A percentile compares a stretch with the other conserved stretches of the same genome.
Evolutionary conservation across 2,329 filamentous ascomycete genomes (phyloP).

Genomic region (Botrytis sinoallii): DNA sequence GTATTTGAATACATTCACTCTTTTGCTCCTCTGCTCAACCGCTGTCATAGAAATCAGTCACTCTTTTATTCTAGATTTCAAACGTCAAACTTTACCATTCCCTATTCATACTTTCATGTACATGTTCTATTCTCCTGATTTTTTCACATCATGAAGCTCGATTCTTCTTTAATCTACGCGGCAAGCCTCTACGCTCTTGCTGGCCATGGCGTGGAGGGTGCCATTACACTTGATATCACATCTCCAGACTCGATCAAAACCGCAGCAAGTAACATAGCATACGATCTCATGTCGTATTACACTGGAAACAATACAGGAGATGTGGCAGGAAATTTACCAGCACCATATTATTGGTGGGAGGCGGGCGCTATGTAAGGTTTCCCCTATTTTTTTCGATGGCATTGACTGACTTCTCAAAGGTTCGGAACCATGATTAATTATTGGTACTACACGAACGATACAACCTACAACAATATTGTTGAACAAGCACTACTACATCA

Average conservation of each 20-base stretch:
- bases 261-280: slow-evolving; percentile 38
- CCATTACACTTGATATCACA: slow-evolving; percentile 16
- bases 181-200: slow-evolving; percentile 13
- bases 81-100: neutral
- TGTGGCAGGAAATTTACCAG: slow-evolving; percentile 47
- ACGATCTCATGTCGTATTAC: slow-evolving; percentile 52
- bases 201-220: slow-evolving; percentile 16
- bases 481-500: slow-evolving; percentile 70
- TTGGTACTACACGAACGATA: slow-evolving; percentile 76
- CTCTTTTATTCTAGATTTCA: slow-evolving; percentile 12
- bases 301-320: slow-evolving; percentile 46
- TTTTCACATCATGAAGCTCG: slow-evolving; percentile 12
- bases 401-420: neutral
- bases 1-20: slow-evolving; percentile 10
- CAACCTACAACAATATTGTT: slow-evolving; percentile 51
- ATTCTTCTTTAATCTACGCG: slow-evolving; percentile 5
- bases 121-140: neutral
- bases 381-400: neutral
- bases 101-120: neutral
- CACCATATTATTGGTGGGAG: slow-evolving; percentile 36
- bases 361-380: slow-evolving; percentile 51
- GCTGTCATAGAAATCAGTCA: slow-evolving; percentile 11
- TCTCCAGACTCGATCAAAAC: slow-evolving; percentile 34
- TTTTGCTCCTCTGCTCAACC: slow-evolving; percentile 6
- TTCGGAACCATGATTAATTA: slow-evolving; percentile 69